These are phyloP conservation scores for Glarea lozoyensis DNA, from an alignment of 495 filamentous ascomycete genomes.

Conservation along the genomic window DNA sequence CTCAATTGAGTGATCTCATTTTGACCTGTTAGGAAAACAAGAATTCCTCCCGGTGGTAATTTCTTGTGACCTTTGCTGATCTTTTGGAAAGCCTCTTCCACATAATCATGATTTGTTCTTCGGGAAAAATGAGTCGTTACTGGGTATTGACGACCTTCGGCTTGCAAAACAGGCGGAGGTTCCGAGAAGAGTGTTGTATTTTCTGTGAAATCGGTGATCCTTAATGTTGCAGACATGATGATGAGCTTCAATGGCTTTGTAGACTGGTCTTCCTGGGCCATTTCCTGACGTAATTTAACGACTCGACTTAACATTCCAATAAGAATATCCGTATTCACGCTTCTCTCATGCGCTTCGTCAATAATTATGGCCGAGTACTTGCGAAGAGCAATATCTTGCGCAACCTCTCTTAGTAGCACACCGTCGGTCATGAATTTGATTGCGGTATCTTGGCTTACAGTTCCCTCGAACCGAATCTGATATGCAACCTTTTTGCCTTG, in stretches of 20 bases:
- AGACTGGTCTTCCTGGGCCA: conserved; percentile 46
- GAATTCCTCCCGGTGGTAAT: conserved; percentile 81
- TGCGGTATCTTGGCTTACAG: conserved; percentile 70
- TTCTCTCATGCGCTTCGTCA: conserved; percentile 96
- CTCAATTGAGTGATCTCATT: conserved; percentile 77
- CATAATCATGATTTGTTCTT: conserved; percentile 76
- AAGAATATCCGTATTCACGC: conserved; percentile 93
- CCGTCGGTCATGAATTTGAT: conserved; percentile 99
- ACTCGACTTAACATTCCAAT: conserved; percentile 95
- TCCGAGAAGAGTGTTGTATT: conserved; percentile 71
- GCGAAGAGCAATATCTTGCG: conserved; percentile 78
- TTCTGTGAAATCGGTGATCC: conserved; percentile 81
- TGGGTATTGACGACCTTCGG: conserved; percentile 87
- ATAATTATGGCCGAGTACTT: conserved; percentile 94
- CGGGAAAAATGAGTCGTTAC: conserved; percentile 87
- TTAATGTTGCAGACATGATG: conserved; percentile 95
- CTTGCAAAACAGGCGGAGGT: conserved; percentile 78
- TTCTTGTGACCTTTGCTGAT: conserved; percentile 83
- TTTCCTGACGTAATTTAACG: conserved; percentile 61
- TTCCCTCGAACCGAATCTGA: conserved; percentile 91
- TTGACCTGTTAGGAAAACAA: conserved; percentile 94
- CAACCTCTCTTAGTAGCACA: conserved; percentile 84
- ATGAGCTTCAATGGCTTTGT: conserved; percentile 73
- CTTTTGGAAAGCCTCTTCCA: conserved; percentile 82
- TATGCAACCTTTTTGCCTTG: conserved; percentile 66